These are phyloP conservation scores for Nemania sp. DNA, from an alignment of 2,329 filamentous ascomycete species.

Conservation along the genomic window DNA sequence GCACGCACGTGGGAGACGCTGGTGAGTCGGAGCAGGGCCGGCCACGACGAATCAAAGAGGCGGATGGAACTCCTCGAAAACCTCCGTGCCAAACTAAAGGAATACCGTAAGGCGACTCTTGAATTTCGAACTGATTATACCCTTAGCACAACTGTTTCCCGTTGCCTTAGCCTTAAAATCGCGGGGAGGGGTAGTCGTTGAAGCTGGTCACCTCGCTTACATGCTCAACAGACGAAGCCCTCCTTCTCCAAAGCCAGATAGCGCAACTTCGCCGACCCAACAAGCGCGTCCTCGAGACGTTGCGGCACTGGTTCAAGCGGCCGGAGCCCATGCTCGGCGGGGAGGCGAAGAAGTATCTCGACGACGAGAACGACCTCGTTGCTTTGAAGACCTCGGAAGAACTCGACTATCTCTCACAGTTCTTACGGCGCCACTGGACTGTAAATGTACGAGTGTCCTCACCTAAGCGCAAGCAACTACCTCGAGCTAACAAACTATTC, in stretches of 20 bases:
- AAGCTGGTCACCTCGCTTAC: background rate
- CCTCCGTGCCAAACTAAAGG: constrained; percentile 12
- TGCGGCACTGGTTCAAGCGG: constrained; percentile 17
- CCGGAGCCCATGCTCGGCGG: constrained; percentile 16
- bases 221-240: constrained; percentile 23
- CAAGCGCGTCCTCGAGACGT: constrained; percentile 17
- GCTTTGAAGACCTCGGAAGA: constrained; percentile 11
- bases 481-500: background rate
- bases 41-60: background rate
- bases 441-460: background rate
- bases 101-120: constrained; percentile 19
- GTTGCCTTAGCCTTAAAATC: too few relatives aligned
- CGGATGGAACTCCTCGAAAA: constrained; percentile 8
- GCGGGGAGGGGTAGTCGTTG: too few relatives aligned
- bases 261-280: constrained; percentile 21
- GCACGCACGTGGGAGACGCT: constrained; percentile 26
- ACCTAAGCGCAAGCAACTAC: too few relatives aligned
- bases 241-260: constrained; percentile 31
- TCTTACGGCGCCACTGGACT: constrained; percentile 12
- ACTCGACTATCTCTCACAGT: constrained; percentile 21
- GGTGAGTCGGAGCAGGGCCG: background rate
- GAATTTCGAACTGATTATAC: too few relatives aligned
- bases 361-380: constrained; percentile 19
- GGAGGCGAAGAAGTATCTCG: constrained; percentile 18
- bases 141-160: too few relatives aligned